Base-by-base conservation (phyloP, 106 monocot species). In the Alisma plantagoaquatica region DNA sequence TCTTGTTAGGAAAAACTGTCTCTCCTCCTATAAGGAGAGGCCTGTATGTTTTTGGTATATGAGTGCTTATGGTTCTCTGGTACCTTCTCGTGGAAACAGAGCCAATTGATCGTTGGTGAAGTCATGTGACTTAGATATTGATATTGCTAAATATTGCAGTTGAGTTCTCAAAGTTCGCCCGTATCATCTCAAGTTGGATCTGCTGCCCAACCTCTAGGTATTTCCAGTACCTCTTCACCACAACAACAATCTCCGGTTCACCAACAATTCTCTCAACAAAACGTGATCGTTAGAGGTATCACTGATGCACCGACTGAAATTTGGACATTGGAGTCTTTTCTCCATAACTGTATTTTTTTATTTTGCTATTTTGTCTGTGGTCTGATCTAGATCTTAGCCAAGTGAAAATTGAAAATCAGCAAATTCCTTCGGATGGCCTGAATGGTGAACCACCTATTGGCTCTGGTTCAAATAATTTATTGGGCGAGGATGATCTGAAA, bases 401-500 rank as follows among this genome's bases (percentile, higher is more conserved):
- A 60, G 49, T 56, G 27, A 89, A 98, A 22, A 85, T 78, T 31
- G 69, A 68, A 49, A 77, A 77, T 16, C 64, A 51, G 55, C 74
- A 64, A 30, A 69, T 27, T 58, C 45, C 64, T 10, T 43, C 77
- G 28, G 96, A 98, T 44, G 89, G 85, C 59, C 38, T 75, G 32
- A 81, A 57, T 63, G 61, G 26, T 20, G 84, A 89, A 46, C 29
- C 73, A 63, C 48, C 52, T 43, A 17, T 61, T 16, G 70, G 53
- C 76, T 63, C 76, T 59, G 66, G 54, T 54, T 26, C 70, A n/a
- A 72, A 70, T 48, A 89, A 78, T 57, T 64, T 55, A 35, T n/a
- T n/a, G n/a, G 67, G 48, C 19, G 84, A 96, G 51, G 96, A 90
- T 63, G 84, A 85, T 57, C 29, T 69, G 57, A 81, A 85, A 63